Conservation (phyloP, 768 basidiomycete species). For the Suillus ampliporus region DNA sequence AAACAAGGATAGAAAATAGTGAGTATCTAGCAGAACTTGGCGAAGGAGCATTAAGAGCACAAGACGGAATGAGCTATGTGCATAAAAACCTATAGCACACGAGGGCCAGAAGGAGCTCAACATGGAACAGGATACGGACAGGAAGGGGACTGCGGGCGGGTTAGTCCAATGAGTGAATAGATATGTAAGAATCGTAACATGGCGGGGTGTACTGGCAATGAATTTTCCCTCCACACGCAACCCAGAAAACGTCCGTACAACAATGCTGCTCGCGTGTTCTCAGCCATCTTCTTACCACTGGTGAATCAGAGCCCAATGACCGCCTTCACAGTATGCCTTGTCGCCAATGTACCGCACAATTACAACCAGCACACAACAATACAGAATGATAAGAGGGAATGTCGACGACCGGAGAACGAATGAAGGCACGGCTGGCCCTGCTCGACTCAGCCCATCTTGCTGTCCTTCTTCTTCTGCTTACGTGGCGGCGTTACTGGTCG, state of each 20-base stretch:
- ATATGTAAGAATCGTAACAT: slow-evolving; percentile 36
- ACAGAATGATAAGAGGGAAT: slow-evolving; percentile 30
- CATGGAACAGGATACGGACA: slow-evolving; percentile 20
- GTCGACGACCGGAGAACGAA: slow-evolving; percentile 35
- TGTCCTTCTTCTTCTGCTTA: slow-evolving; percentile 95
- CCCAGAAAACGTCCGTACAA: slow-evolving; percentile 30
- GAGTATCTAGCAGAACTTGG: slow-evolving; percentile 3
- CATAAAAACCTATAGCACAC: slow-evolving; percentile 15
- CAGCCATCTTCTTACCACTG: slow-evolving; percentile 15
- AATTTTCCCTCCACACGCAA: slow-evolving; percentile 27
- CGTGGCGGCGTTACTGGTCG: slow-evolving; percentile 94
- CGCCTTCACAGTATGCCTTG: slow-evolving; percentile 5
- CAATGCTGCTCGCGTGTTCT: slow-evolving; percentile 19
- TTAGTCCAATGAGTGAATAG: slow-evolving; percentile 38
- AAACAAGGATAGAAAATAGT: slow-evolving; percentile 5
- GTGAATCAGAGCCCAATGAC: slow-evolving; percentile 4
- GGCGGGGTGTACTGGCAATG: slow-evolving; percentile 15
- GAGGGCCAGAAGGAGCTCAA: slow-evolving; percentile 5
- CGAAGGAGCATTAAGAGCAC: slow-evolving; percentile 5
- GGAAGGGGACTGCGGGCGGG: slow-evolving; percentile 23
- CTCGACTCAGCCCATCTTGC: slow-evolving; percentile 58
- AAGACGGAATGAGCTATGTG: slow-evolving; percentile 10
- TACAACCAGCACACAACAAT: slow-evolving; percentile 27
- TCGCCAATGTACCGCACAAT: slow-evolving; percentile 11
- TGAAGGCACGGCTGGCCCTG: slow-evolving; percentile 32